Evolutionary conservation across 441 rosid genomes (phyloP).

Genomic region (Pelargonium myrrhifolium): DNA sequence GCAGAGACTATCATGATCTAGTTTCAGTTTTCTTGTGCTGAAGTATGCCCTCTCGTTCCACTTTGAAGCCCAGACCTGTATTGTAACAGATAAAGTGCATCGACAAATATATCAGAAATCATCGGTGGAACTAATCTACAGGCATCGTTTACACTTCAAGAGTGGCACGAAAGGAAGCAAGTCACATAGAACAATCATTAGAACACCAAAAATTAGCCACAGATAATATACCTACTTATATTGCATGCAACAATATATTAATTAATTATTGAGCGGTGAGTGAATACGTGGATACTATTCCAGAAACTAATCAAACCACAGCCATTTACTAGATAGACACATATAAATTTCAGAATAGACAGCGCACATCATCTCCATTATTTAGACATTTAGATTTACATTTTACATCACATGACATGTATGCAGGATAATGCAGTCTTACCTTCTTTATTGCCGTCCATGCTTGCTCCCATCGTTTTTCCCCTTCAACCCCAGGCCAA

Average conservation of each 20-base stretch:
- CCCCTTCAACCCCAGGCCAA: slow-evolving; percentile 98
- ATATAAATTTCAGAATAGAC: too few species aligned
- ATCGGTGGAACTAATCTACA: background rate
- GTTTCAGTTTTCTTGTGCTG: slow-evolving; percentile 77
- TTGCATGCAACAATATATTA: too few species aligned
- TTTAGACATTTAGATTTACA: too few species aligned
- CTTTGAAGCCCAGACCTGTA: slow-evolving; percentile 95
- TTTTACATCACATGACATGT: background rate
- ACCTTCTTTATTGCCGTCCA: slow-evolving; percentile 97
- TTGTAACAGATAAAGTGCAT: slow-evolving; percentile 17
- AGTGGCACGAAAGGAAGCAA: too few species aligned
- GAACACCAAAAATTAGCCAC: too few species aligned
- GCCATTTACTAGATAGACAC: too few species aligned
- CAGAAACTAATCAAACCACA: too few species aligned
- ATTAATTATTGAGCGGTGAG: too few species aligned
- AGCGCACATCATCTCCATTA: too few species aligned
- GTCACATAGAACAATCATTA: too few species aligned
- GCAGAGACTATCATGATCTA: slow-evolving; percentile 89
- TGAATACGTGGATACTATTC: too few species aligned
- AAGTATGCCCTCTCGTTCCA: slow-evolving; percentile 99
- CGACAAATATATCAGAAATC: slow-evolving; percentile 11
- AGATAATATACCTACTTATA: too few species aligned
- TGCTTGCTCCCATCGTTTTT: slow-evolving; percentile 83
- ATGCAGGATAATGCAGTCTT: slow-evolving; percentile 11
- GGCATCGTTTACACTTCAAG: background rate